A percentile compares a stretch with the other conserved stretches of the same genome.
phyloP scores from a whole-genome alignment of 768 basidiomycete species.

The Mycena epipterygia region DNA sequence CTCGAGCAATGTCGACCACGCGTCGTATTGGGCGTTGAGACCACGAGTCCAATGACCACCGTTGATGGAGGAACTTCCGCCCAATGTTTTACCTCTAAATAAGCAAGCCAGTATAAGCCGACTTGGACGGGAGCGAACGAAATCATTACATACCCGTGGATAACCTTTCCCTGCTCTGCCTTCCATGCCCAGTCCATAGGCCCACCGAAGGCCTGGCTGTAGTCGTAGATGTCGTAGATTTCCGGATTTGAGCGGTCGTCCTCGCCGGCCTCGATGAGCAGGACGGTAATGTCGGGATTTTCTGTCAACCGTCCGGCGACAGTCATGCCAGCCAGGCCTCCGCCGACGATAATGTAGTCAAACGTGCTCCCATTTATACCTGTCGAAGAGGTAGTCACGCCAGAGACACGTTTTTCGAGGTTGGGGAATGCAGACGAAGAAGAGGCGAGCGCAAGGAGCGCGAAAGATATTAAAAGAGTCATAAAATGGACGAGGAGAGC shows the following conservation, averaged over 20 bases:
- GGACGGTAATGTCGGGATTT: slow-evolving; percentile 43
- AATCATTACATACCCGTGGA: slow-evolving; percentile 43
- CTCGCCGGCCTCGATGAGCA: slow-evolving; percentile 53
- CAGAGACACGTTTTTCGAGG: slow-evolving; percentile 32
- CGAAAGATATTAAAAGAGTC: slow-evolving; percentile 22
- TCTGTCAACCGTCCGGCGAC: slow-evolving; percentile 50
- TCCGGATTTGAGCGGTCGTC: slow-evolving; percentile 47
- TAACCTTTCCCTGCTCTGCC: slow-evolving; percentile 42
- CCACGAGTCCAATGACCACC: slow-evolving; percentile 51
- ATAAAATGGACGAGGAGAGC: slow-evolving; percentile 11
- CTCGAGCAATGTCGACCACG: slow-evolving; percentile 47
- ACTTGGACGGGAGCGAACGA: background rate
- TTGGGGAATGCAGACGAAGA: slow-evolving; percentile 24
- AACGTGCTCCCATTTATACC: slow-evolving; percentile 37
- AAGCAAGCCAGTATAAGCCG: background rate
- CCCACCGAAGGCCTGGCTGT: slow-evolving; percentile 42
- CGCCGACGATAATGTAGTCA: slow-evolving; percentile 45
- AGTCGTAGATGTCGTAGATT: slow-evolving; percentile 49
- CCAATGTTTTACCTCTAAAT: slow-evolving; percentile 32
- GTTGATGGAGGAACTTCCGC: slow-evolving; percentile 48
- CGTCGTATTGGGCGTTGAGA: slow-evolving; percentile 48
- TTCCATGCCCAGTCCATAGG: slow-evolving; percentile 50
- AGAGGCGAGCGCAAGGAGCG: slow-evolving; percentile 31
- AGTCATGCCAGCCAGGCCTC: slow-evolving; percentile 48
- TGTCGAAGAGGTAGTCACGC: slow-evolving; percentile 29